Evolutionary conservation across 345 rosid species (phyloP).

Genomic region (Zanthoxylum bungeanum): DNA sequence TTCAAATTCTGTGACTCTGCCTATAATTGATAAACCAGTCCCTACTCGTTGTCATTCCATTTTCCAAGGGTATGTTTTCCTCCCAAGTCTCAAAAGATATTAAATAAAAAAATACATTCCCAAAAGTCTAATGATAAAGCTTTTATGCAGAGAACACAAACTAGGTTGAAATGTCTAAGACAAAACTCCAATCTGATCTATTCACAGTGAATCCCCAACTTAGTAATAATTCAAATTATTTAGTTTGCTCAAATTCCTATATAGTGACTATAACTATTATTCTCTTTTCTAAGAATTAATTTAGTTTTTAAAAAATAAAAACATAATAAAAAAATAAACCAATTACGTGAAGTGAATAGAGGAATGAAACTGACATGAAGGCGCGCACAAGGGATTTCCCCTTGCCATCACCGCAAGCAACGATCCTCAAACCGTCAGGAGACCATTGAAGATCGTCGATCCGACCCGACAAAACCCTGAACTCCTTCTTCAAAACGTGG

Average conservation of each 20-base stretch:
- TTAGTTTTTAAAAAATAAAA: too few species aligned
- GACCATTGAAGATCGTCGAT: conserved; percentile 99
- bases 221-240: not conserved
- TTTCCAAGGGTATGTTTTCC: not conserved
- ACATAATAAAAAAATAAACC: too few species aligned
- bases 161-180: not conserved
- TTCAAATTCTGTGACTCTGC: not conserved
- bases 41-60: not conserved
- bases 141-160: not conserved
- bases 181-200: not conserved
- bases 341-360: not conserved
- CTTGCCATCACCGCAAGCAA: conserved; percentile 92
- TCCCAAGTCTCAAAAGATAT: not conserved
- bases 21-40: not conserved
- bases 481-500: conserved; percentile 88
- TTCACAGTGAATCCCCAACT: not conserved
- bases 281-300: not conserved
- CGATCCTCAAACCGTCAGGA: conserved; percentile 88
- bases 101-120: not conserved
- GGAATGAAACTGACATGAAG: conserved; percentile 60
- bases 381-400: conserved; percentile 96
- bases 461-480: conserved; percentile 85
- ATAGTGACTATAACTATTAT: not conserved
- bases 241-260: not conserved
- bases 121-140: not conserved